Conservation (phyloP, 2,329 filamentous ascomycete species). For the Diaporthe caulivora region DNA sequence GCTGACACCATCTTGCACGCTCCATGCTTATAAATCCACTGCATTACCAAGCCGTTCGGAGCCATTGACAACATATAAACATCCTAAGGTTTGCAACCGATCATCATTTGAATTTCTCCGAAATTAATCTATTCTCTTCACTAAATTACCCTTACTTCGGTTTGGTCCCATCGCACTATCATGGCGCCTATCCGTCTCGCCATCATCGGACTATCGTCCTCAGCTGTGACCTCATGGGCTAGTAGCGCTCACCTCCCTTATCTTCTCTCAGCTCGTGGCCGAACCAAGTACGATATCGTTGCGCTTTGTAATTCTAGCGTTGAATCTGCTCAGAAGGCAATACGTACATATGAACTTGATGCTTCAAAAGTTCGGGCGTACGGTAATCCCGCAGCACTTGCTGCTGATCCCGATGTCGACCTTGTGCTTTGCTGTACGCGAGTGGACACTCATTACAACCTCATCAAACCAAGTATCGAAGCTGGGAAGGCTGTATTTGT, state of each 20-base stretch:
- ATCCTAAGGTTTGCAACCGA: neutral
- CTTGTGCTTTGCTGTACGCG: slow-evolving; percentile 67
- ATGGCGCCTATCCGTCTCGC: slow-evolving; percentile 66
- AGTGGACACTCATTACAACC: slow-evolving; percentile 64
- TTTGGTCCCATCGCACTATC: slow-evolving; percentile 11
- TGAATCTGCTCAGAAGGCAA: slow-evolving; percentile 57
- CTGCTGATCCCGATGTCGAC: slow-evolving; percentile 62
- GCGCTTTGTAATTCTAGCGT: slow-evolving; percentile 65
- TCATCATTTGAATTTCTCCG: neutral
- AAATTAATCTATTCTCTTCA: neutral
- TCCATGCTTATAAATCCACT: slow-evolving; percentile 22
- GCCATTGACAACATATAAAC: neutral
- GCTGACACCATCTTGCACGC: neutral
- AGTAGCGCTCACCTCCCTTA: slow-evolving; percentile 69
- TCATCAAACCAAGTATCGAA: slow-evolving; percentile 58
- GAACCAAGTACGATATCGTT: slow-evolving; percentile 59
- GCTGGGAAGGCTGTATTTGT: slow-evolving; percentile 67
- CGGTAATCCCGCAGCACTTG: slow-evolving; percentile 61
- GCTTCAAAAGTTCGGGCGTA: slow-evolving; percentile 59
- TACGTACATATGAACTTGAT: slow-evolving; percentile 55
- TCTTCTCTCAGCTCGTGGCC: slow-evolving; percentile 60
- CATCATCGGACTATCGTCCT: slow-evolving; percentile 69
- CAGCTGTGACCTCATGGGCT: slow-evolving; percentile 66
- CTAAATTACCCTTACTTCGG: too few species aligned
- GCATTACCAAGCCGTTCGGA: slow-evolving; percentile 16